These are phyloP conservation scores for Solidago caesia DNA, from an alignment of 129 eudicot genomes.

Conservation along the genomic window DNA sequence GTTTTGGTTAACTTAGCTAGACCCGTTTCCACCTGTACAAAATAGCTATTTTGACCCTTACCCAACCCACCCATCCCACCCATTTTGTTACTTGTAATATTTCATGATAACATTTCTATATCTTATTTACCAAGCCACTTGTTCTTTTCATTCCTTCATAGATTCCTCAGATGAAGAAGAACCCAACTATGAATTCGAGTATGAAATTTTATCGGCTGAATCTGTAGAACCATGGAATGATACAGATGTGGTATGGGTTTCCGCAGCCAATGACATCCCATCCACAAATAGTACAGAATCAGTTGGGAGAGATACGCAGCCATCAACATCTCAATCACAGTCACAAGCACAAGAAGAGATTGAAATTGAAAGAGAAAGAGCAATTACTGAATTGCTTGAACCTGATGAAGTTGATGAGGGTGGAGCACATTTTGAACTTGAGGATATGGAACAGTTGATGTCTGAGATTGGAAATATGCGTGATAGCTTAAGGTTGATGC, in stretches of 20 bases:
- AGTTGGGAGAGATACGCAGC: conserved; percentile 33
- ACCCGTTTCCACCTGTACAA: not conserved
- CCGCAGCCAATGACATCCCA: conserved; percentile 46
- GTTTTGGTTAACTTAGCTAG: not conserved
- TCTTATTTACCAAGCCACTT: conserved; percentile 3
- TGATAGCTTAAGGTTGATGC: conserved; percentile 72
- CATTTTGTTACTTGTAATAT: not conserved
- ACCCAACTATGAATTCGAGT: conserved; percentile 75
- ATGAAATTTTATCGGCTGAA: conserved; percentile 74
- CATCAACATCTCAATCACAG: conserved; percentile 50
- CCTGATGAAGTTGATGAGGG: conserved; percentile 45
- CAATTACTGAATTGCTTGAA: conserved; percentile 23
- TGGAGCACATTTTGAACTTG: conserved; percentile 52
- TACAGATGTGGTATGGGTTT: conserved; percentile 62
- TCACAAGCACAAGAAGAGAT: conserved; percentile 40
- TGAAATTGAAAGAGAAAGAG: conserved; percentile 33
- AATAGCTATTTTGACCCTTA: not conserved
- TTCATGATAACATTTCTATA: not conserved
- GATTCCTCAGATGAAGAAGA: conserved; percentile 94
- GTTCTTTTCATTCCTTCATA: conserved; percentile 26
- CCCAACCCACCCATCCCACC: not conserved
- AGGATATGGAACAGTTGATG: conserved; percentile 84
- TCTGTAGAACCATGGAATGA: conserved; percentile 87
- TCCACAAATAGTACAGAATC: conserved; percentile 15
- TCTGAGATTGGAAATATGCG: conserved; percentile 83